Conservation (phyloP, 2,329 filamentous ascomycete genomes). For the Ophiostoma montium region DNA sequence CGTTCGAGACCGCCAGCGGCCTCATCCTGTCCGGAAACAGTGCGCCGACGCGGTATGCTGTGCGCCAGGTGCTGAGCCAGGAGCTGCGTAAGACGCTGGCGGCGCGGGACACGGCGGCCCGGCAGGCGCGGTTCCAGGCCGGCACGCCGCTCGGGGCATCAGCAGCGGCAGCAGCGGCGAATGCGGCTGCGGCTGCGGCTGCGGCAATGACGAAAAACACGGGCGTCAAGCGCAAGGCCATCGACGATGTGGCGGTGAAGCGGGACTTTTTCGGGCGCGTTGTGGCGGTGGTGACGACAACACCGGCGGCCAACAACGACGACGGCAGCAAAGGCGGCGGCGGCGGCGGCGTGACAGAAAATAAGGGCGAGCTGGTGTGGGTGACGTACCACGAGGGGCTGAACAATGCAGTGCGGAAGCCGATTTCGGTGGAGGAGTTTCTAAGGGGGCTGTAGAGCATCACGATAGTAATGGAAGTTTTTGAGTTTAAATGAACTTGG, state of each 20-base stretch:
- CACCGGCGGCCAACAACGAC: slow-evolving; percentile 24
- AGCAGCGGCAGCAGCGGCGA: slow-evolving; percentile 7
- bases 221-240: no score
- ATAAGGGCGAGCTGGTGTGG: slow-evolving; percentile 53
- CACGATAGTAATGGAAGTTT: no score
- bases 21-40: slow-evolving; percentile 38
- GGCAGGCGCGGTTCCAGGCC: slow-evolving; percentile 51
- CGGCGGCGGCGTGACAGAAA: slow-evolving; percentile 12
- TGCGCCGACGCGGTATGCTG: slow-evolving; percentile 73
- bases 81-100: slow-evolving; percentile 65
- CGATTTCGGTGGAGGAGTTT: slow-evolving; percentile 68
- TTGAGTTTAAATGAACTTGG: no score
- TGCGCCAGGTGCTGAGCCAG: slow-evolving; percentile 84
- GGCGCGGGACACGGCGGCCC: slow-evolving; percentile 49
- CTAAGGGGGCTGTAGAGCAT: slow-evolving; percentile 45
- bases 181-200: background rate
- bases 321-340: slow-evolving; percentile 12
- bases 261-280: slow-evolving; percentile 78
- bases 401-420: slow-evolving; percentile 84
- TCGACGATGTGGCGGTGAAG: slow-evolving; percentile 40
- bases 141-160: slow-evolving; percentile 24
- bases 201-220: no score
- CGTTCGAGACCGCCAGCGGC: slow-evolving; percentile 54
- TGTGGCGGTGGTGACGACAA: slow-evolving; percentile 28
- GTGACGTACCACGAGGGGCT: slow-evolving; percentile 81